These are phyloP conservation scores for Lupinus albus DNA, from an alignment of 306 rosid species.

Conservation along the genomic window DNA sequence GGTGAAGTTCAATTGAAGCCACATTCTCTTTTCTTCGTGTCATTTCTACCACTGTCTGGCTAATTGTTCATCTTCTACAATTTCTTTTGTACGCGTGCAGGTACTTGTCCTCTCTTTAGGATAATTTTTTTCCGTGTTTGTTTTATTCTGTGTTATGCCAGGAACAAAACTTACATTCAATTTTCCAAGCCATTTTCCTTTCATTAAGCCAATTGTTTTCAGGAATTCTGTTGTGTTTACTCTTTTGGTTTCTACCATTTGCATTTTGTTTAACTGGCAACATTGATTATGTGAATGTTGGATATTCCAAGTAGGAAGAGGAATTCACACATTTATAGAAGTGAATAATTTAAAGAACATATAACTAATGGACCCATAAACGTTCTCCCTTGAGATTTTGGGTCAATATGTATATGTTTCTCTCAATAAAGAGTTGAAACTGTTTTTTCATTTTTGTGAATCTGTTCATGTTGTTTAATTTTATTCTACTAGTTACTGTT, in stretches of 20 bases:
- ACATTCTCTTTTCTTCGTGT: constrained; percentile 26
- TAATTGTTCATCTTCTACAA: constrained; percentile 12
- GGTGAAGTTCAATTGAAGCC: constrained; percentile 45
- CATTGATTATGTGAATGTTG: not conserved
- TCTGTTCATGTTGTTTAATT: not conserved
- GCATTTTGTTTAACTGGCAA: not conserved
- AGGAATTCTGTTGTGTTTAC: too few relatives aligned
- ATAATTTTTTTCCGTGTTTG: not conserved
- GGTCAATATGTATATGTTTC: not conserved
- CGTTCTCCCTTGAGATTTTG: not conserved
- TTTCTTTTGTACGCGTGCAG: constrained; percentile 39
- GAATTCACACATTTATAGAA: too few relatives aligned
- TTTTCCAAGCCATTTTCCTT: too few relatives aligned
- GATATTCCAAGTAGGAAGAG: too few relatives aligned
- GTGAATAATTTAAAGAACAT: too few relatives aligned
- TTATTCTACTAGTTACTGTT: constrained; percentile 10
- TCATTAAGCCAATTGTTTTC: too few relatives aligned
- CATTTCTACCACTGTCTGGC: constrained; percentile 3
- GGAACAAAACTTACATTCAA: too few relatives aligned
- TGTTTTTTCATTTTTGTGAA: constrained; percentile 14
- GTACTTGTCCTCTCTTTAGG: constrained; percentile 28
- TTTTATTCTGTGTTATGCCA: constrained; percentile 2
- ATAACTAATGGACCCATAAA: too few relatives aligned
- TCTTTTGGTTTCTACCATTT: not conserved
- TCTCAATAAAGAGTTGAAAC: not conserved